Conservation (phyloP, 2,329 filamentous ascomycete species). For the Scedosporium minutisporum region DNA sequence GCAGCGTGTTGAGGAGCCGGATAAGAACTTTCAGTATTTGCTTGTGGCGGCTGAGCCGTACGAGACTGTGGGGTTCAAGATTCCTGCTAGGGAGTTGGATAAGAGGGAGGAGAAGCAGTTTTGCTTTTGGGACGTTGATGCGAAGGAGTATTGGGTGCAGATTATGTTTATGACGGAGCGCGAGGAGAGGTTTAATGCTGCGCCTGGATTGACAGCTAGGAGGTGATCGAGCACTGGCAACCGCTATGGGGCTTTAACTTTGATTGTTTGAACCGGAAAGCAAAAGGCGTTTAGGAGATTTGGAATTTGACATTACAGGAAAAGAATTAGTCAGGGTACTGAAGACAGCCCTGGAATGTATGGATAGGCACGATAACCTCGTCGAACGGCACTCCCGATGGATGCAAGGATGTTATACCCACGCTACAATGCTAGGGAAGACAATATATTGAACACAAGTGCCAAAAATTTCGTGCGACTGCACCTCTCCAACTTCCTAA, state of each 20-base stretch:
- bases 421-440: too few relatives aligned
- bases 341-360: too few relatives aligned
- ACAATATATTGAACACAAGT: too few relatives aligned
- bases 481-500: not conserved
- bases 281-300: not conserved
- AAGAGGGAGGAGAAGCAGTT: slow-evolving; percentile 80
- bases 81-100: slow-evolving; percentile 89
- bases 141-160: slow-evolving; percentile 96
- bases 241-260: not conserved
- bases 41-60: slow-evolving; percentile 94
- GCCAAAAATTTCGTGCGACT: not conserved
- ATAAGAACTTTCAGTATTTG: slow-evolving; percentile 90
- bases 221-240: slow-evolving; percentile 20
- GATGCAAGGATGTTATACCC: too few relatives aligned
- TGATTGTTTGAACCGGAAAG: not conserved
- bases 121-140: slow-evolving; percentile 90
- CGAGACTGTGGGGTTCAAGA: slow-evolving; percentile 93
- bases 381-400: too few relatives aligned
- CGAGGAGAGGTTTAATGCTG: slow-evolving; percentile 74
- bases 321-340: not conserved
- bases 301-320: not conserved
- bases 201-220: slow-evolving; percentile 47
- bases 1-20: slow-evolving; percentile 88
- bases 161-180: slow-evolving; percentile 97
- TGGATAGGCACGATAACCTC: not conserved